A percentile compares a stretch with the other conserved stretches of the same genome.
Conservation (phyloP, 345 rosid genomes). For the Camelina neglecta region DNA sequence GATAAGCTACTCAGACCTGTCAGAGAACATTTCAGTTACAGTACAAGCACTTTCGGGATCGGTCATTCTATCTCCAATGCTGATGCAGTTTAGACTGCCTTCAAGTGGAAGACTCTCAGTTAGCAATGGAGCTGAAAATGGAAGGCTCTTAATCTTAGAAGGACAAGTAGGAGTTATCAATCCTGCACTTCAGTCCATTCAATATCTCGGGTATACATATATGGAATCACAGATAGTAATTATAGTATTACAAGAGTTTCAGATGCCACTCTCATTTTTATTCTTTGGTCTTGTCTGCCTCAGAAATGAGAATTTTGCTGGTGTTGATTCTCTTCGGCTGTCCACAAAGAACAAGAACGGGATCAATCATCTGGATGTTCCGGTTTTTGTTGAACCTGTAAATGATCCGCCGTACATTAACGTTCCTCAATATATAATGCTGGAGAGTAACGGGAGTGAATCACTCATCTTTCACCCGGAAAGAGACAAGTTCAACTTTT, state of each 20-base stretch:
- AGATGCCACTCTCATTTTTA: background rate
- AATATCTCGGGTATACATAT: slow-evolving; percentile 78
- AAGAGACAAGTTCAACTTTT: slow-evolving; percentile 65
- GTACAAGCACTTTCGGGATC: slow-evolving; percentile 65
- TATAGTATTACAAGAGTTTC: slow-evolving; percentile 3
- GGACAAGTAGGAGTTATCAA: slow-evolving; percentile 72
- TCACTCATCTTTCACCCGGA: slow-evolving; percentile 58
- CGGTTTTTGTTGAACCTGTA: slow-evolving; percentile 62
- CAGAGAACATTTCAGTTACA: slow-evolving; percentile 71
- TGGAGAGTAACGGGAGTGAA: slow-evolving; percentile 51
- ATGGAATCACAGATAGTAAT: slow-evolving; percentile 16
- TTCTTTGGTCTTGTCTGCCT: background rate
- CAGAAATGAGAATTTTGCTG: slow-evolving; percentile 82
- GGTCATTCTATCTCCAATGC: slow-evolving; percentile 63
- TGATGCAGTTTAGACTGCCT: slow-evolving; percentile 73
- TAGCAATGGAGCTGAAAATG: slow-evolving; percentile 49
- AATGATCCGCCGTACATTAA: slow-evolving; percentile 83
- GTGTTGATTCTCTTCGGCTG: slow-evolving; percentile 66
- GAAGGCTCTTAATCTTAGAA: slow-evolving; percentile 57
- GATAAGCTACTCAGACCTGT: slow-evolving; percentile 67
- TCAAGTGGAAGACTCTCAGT: slow-evolving; percentile 54
- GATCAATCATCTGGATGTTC: slow-evolving; percentile 62
- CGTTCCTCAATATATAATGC: slow-evolving; percentile 58
- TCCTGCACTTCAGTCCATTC: slow-evolving; percentile 72
- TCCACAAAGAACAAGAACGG: slow-evolving; percentile 81